Base-by-base conservation (phyloP, 768 basidiomycete species). In the Hygrophorus pudorinus region DNA sequence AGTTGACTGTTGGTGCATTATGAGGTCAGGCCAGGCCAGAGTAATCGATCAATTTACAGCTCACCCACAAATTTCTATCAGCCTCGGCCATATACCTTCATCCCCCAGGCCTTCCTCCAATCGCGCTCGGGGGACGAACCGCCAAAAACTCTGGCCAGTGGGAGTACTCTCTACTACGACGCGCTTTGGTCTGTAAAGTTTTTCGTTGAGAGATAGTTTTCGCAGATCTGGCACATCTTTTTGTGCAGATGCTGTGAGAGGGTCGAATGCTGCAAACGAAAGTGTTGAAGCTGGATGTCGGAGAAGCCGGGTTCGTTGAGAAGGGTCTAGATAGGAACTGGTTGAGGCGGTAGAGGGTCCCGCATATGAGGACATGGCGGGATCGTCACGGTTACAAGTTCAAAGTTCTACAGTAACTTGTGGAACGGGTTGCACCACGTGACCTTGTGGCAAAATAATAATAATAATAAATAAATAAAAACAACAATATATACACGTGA, bases 211-310 rank as follows among this genome's bases (percentile, higher is more conserved):
- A 18, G 65, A 71, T 39, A 70, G 63, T 39, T 64, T 72, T 27
- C 57, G 65, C 14, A 66, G 20, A 44, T 65, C 64, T 13, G 65
- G 57, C 2, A 63, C 53, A 29, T 61, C 66, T 3, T 58, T 51
- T 16, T 56, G 44, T 11, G 65, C 60, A n/a, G 71, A 65, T 0
- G 83, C 86, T 18, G 78, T 72, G 42, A 68, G 68, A 4, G 85
- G 81, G 55, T 88, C 76, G 47, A 84, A 86, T n/a, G 71, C 72
- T 8, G 86, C 82, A 53, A 89, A 89, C 3, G 67, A 71, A n/a
- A 88, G 63, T 24, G 50, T 76, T 3, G 81, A 75, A n/a, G 66
- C 67, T 2, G 73, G 68, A 33, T 65, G 60, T 38, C 79, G 76
- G n/a, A 84, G 66, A 14, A 89, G 59, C 34, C 85, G 79, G 12